Conservation (phyloP, 164 flowering plant species). For the Berberis thunbergii region DNA sequence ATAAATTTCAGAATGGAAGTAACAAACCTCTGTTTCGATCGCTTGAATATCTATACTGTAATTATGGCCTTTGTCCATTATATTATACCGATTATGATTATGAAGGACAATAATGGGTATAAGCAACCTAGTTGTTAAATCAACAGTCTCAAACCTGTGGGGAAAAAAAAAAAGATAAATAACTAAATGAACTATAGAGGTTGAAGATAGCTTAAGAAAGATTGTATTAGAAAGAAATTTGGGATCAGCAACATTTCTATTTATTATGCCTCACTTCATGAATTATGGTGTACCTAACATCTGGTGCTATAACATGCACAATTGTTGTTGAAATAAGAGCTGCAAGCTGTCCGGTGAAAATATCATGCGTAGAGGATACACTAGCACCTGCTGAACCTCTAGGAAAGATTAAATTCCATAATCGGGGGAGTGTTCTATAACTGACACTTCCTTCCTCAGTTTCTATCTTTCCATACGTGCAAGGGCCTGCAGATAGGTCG, state of each 20-base stretch:
- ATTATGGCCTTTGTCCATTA: slow-evolving; percentile 79
- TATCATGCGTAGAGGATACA: slow-evolving; percentile 35
- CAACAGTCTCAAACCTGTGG: slow-evolving; percentile 91
- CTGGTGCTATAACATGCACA: slow-evolving; percentile 95
- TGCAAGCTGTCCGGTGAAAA: slow-evolving; percentile 77
- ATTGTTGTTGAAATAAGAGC: slow-evolving; percentile 70
- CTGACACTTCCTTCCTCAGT: slow-evolving; percentile 98
- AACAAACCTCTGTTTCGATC: slow-evolving; percentile 76
- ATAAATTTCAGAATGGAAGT: neutral
- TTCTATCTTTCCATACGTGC: slow-evolving; percentile 98
- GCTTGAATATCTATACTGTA: slow-evolving; percentile 76
- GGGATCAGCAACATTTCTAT: too few relatives aligned
- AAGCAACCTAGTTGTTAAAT: slow-evolving; percentile 74
- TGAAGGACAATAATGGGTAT: slow-evolving; percentile 90
- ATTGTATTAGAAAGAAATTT: too few relatives aligned
- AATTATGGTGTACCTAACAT: slow-evolving; percentile 56
- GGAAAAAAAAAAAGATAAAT: neutral
- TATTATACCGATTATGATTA: slow-evolving; percentile 90
- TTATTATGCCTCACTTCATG: neutral
- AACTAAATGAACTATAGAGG: too few relatives aligned
- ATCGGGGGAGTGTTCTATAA: slow-evolving; percentile 64
- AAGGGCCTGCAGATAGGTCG: slow-evolving; percentile 98
- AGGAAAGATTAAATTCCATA: slow-evolving; percentile 50
- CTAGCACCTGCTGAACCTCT: slow-evolving; percentile 31
- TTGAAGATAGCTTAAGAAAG: too few relatives aligned